Evolutionary conservation across 495 filamentous ascomycete genomes (phyloP).

Genomic region (Neurospora sp.): DNA sequence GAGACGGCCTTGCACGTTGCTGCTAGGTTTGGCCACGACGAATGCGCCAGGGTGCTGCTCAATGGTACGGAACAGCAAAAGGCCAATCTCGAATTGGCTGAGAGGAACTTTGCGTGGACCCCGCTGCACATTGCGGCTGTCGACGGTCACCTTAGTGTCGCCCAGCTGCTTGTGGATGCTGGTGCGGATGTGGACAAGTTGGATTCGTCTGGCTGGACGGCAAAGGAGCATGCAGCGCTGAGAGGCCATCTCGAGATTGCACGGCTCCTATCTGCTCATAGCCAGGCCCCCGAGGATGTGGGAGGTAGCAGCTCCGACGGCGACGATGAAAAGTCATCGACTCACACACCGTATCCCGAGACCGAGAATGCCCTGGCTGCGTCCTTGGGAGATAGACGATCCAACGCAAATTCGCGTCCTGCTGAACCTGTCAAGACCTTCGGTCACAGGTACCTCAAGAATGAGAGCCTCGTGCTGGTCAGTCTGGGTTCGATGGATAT

Average conservation of each 20-base stretch:
- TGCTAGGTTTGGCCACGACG: constrained; percentile 73
- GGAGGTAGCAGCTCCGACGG: constrained; percentile 16
- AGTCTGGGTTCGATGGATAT: constrained; percentile 91
- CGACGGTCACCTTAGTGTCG: constrained; percentile 66
- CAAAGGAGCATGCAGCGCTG: constrained; percentile 84
- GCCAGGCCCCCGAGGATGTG: constrained; percentile 17
- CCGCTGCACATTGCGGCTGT: constrained; percentile 86
- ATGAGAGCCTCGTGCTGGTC: constrained; percentile 81
- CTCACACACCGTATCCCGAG: constrained; percentile 37
- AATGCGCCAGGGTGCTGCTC: constrained; percentile 69
- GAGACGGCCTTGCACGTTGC: constrained; percentile 90
- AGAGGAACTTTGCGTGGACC: constrained; percentile 87
- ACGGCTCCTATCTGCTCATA: constrained; percentile 43
- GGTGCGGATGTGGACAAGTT: constrained; percentile 61
- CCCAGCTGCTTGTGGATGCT: constrained; percentile 59
- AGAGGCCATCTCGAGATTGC: constrained; percentile 79
- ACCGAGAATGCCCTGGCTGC: constrained; percentile 19
- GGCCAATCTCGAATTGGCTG: constrained; percentile 64
- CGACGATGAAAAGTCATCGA: constrained; percentile 25
- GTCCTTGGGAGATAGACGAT: constrained; percentile 40
- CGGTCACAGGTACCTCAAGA: constrained; percentile 87
- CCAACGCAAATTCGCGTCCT: constrained; percentile 30
- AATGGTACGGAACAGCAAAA: constrained; percentile 58
- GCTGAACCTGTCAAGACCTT: constrained; percentile 84
- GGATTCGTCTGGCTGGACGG: constrained; percentile 90